Conservation (phyloP, 1,284 basidiomycete genomes). For the Trametes sp. region DNA sequence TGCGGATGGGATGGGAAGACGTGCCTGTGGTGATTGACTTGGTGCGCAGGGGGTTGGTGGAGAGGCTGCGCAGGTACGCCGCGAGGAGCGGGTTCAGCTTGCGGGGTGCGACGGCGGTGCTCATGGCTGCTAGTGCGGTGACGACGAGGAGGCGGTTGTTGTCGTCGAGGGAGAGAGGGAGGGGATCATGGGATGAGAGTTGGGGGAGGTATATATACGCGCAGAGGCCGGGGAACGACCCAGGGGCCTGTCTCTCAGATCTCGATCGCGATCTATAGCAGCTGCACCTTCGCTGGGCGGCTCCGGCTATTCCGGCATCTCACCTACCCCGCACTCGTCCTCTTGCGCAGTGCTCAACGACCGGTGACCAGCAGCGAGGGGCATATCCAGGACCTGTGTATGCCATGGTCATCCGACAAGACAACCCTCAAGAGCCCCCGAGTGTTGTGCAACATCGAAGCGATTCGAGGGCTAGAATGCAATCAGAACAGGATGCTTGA, state of each 20-base stretch:
- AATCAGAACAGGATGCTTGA: conserved; percentile 1
- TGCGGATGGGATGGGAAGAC: conserved; percentile 15
- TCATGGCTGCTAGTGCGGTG: conserved; percentile 42
- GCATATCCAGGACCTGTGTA: too few species aligned
- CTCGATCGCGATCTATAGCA: conserved; percentile 25
- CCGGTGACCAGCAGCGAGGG: neutral
- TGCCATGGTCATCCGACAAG: too few species aligned
- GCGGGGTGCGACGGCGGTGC: conserved; percentile 38
- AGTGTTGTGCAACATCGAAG: too few species aligned
- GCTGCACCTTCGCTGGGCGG: neutral
- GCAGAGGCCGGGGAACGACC: neutral
- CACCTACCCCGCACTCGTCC: conserved; percentile 8
- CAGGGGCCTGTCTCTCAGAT: conserved; percentile 7
- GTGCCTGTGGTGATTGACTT: conserved; percentile 76
- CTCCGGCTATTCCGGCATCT: conserved; percentile 19
- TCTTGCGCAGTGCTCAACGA: neutral
- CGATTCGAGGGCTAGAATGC: neutral
- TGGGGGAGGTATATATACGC: conserved; percentile 8
- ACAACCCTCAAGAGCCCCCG: too few species aligned
- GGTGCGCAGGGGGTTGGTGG: conserved; percentile 73
- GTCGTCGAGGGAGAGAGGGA: conserved; percentile 3
- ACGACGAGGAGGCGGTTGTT: neutral
- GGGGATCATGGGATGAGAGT: conserved; percentile 4
- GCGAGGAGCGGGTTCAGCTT: conserved; percentile 62
- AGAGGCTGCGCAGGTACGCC: conserved; percentile 69